Percentiles rank a stretch among this genome's conserved stretches.
phyloP scores from a whole-genome alignment of 2,329 filamentous ascomycete genomes.

The Ambrosiella beaveri region DNA sequence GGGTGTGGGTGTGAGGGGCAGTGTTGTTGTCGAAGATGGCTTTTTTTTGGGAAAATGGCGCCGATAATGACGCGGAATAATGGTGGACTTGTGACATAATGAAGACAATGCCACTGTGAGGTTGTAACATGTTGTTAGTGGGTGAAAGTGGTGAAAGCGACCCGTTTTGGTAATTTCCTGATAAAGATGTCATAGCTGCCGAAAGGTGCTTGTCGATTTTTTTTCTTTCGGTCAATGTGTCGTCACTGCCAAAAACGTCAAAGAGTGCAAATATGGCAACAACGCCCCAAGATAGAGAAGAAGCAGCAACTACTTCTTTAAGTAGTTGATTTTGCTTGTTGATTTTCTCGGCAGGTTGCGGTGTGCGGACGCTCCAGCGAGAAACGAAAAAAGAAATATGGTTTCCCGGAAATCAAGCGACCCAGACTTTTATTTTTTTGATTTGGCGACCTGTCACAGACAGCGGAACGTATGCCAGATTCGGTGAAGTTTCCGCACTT shows the following conservation, averaged over 20 bases:
- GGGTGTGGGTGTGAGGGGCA: not conserved
- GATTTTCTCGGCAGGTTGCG: too few relatives aligned
- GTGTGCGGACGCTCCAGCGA: too few relatives aligned
- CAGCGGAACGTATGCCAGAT: not conserved
- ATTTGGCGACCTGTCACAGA: not conserved
- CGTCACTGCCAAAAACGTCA: not conserved
- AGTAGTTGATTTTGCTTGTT: too few relatives aligned
- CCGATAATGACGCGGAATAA: not conserved
- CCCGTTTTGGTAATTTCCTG: not conserved
- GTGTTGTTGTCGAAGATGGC: conserved; percentile 9
- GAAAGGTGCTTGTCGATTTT: not conserved
- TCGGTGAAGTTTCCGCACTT: not conserved
- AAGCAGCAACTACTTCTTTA: not conserved
- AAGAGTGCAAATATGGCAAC: not conserved
- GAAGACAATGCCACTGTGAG: not conserved
- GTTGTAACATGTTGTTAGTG: not conserved
- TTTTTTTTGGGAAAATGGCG: conserved; percentile 4
- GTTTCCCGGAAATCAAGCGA: not conserved
- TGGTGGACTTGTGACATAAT: conserved; percentile 6
- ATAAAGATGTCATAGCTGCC: not conserved
- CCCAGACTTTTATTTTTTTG: not conserved
- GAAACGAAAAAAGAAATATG: too few relatives aligned
- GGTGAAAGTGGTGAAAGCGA: too few relatives aligned
- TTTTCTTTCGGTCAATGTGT: too few relatives aligned
- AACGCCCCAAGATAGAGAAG: not conserved